Conservation (phyloP, 164 flowering plant species). For the Magnolia officinalis region DNA sequence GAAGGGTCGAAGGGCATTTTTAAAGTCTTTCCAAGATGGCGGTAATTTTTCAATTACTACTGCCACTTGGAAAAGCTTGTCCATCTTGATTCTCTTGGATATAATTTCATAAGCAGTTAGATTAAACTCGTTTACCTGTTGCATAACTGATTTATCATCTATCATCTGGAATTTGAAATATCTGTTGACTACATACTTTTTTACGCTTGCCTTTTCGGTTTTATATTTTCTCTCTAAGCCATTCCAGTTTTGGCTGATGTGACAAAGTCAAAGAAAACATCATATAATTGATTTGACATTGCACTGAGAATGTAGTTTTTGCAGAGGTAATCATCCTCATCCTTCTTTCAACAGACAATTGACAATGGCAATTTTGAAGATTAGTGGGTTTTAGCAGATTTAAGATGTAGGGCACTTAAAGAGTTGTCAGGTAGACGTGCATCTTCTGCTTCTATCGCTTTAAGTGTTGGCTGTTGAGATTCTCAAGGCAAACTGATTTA, state of each 20-base stretch:
- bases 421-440: no score
- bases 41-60: constrained; percentile 16
- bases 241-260: no score
- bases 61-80: neutral
- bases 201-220: constrained; percentile 12
- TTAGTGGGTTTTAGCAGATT: no score
- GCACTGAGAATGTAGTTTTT: constrained; percentile 8
- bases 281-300: constrained; percentile 7
- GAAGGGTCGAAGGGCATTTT: neutral
- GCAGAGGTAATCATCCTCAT: neutral
- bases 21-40: constrained; percentile 13
- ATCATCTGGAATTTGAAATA: constrained; percentile 8
- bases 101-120: neutral
- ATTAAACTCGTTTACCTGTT: constrained; percentile 9
- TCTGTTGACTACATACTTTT: constrained; percentile 16
- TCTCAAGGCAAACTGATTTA: no score
- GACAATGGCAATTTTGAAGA: no score
- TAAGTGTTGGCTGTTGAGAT: no score
- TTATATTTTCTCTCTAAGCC: constrained; percentile 7
- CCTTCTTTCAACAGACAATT: neutral
- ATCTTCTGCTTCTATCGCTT: no score
- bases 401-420: no score
- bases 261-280: neutral
- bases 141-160: constrained; percentile 8
- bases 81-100: neutral